A percentile compares a stretch with the other conserved stretches of the same genome.
phyloP scores from a whole-genome alignment of 495 filamentous ascomycete species.

The Penicillium dipodomyicola region DNA sequence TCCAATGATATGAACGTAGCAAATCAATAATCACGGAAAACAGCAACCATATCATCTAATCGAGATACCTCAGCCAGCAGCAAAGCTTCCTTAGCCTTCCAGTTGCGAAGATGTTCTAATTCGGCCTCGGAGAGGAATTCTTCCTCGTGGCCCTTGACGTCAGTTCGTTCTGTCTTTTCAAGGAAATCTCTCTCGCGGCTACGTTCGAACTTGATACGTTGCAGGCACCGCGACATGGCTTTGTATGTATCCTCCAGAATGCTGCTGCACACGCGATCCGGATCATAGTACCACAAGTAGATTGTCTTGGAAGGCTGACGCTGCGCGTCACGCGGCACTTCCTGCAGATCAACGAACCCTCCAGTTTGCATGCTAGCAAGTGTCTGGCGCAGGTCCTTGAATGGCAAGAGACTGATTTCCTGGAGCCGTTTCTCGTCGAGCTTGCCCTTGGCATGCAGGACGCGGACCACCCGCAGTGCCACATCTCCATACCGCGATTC shows the following conservation, averaged over 20 bases:
- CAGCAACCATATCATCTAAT: conserved; percentile 78
- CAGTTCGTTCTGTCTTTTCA: conserved; percentile 72
- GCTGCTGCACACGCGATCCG: conserved; percentile 60
- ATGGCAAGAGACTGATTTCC: conserved; percentile 69
- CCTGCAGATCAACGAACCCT: conserved; percentile 84
- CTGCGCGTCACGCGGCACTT: conserved; percentile 81
- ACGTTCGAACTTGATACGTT: conserved; percentile 70
- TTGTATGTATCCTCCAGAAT: conserved; percentile 79
- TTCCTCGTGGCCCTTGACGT: conserved; percentile 79
- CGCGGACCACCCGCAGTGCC: conserved; percentile 73
- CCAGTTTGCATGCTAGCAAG: conserved; percentile 76
- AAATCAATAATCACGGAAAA: conserved; percentile 75
- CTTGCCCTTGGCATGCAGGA: conserved; percentile 82
- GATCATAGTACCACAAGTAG: conserved; percentile 88
- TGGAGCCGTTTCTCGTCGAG: conserved; percentile 85
- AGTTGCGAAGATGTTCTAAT: conserved; percentile 61
- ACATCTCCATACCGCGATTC: conserved; percentile 69
- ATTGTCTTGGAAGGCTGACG: conserved; percentile 75
- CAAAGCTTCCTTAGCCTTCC: conserved; percentile 69
- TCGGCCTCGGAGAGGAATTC: conserved; percentile 68
- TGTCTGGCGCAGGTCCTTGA: conserved; percentile 76
- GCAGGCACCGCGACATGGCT: conserved; percentile 79
- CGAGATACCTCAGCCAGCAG: conserved; percentile 72
- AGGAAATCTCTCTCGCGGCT: conserved; percentile 64
- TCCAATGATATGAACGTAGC: neutral